Conservation (phyloP, 169 alveolate genomes). For the Plasmodium cynomolgi region DNA sequence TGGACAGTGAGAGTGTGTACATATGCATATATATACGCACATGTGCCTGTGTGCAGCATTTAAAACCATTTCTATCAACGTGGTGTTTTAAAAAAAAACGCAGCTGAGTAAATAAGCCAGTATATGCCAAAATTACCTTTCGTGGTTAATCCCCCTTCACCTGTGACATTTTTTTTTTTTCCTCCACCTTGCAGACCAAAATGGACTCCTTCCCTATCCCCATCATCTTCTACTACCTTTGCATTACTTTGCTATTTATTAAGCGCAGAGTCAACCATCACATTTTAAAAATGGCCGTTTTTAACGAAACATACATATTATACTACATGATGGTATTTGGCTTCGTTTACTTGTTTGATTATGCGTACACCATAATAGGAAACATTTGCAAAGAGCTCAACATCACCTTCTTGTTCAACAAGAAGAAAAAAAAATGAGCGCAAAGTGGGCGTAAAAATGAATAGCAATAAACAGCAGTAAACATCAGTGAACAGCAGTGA, state of each 20-base stretch:
- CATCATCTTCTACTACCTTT: constrained; percentile 27
- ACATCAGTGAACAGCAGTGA: neutral
- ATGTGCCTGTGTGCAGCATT: neutral
- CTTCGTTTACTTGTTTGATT: constrained; percentile 37
- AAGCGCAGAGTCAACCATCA: constrained; percentile 17
- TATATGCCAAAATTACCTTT: neutral
- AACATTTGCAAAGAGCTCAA: constrained; percentile 53
- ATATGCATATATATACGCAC: neutral
- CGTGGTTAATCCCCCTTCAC: neutral
- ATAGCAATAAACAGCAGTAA: too few species aligned
- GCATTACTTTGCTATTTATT: constrained; percentile 7
- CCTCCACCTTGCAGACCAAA: constrained; percentile 30
- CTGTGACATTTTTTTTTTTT: neutral
- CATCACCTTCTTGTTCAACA: constrained; percentile 38
- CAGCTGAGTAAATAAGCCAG: neutral
- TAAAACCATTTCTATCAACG: neutral
- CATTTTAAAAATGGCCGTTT: constrained; percentile 10
- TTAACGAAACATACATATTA: constrained; percentile 35
- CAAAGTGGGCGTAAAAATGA: neutral
- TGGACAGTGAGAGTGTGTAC: neutral
- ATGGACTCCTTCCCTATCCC: constrained; percentile 49
- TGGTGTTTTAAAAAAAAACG: neutral
- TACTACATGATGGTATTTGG: constrained; percentile 32
- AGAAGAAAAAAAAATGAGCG: constrained; percentile 25
- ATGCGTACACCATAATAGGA: constrained; percentile 45